Evolutionary conservation across 352 stramenopile species (phyloP).

Genomic region (Phytophthora quininea): DNA sequence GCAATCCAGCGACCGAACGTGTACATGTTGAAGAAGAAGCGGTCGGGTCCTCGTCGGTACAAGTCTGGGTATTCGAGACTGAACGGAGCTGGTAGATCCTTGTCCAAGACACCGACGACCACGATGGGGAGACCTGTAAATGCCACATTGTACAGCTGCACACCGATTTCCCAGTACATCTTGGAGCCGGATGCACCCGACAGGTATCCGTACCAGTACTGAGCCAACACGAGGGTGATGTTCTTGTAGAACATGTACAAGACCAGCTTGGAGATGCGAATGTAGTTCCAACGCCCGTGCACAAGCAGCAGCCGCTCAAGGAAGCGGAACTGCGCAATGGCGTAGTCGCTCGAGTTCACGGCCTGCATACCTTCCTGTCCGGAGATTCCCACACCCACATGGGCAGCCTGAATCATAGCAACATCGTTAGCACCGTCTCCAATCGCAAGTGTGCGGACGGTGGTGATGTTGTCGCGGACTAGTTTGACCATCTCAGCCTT

Average conservation of each 20-base stretch:
- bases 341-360: slow-evolving; percentile 94
- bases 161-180: slow-evolving; percentile 84
- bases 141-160: slow-evolving; percentile 95
- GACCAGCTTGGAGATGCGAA: slow-evolving; percentile 90
- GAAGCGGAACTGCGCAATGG: slow-evolving; percentile 94
- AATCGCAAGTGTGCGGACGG: slow-evolving; percentile 84
- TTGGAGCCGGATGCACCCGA: slow-evolving; percentile 92
- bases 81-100: slow-evolving; percentile 80
- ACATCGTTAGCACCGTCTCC: slow-evolving; percentile 95
- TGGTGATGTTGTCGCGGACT: slow-evolving; percentile 62
- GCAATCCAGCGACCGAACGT: slow-evolving; percentile 83
- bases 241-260: slow-evolving; percentile 97
- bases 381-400: slow-evolving; percentile 94
- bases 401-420: slow-evolving; percentile 94
- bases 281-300: slow-evolving; percentile 93
- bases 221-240: slow-evolving; percentile 88
- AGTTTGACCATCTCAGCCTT: slow-evolving; percentile 86
- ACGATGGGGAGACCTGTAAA: slow-evolving; percentile 93
- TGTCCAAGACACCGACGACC: slow-evolving; percentile 82
- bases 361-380: slow-evolving; percentile 95
- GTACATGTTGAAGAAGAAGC: slow-evolving; percentile 82
- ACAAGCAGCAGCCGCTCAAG: slow-evolving; percentile 90
- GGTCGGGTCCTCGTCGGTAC: slow-evolving; percentile 72
- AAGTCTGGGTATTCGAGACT: slow-evolving; percentile 78
- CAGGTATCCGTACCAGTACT: slow-evolving; percentile 93